Evolutionary conservation across 2,329 filamentous ascomycete species (phyloP).

Genomic region (Verticillium dahliae): DNA sequence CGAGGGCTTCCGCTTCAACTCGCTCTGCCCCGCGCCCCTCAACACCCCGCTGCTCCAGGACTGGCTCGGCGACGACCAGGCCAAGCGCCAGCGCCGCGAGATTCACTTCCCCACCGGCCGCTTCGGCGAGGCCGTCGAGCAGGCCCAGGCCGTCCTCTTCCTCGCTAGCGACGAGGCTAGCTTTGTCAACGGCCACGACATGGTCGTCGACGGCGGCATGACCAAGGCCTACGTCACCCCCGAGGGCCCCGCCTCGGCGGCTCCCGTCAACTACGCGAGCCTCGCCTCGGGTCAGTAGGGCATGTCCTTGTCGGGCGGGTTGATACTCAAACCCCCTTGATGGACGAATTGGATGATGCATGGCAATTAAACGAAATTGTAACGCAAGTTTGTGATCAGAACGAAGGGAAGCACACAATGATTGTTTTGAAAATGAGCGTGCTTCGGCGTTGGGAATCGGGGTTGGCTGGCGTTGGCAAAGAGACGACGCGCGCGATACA

Average conservation of each 20-base stretch:
- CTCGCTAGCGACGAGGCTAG: constrained; percentile 81
- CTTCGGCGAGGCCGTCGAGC: constrained; percentile 90
- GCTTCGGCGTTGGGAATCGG: not conserved
- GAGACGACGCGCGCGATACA: not conserved
- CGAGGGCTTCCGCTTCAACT: constrained; percentile 85
- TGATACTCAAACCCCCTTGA: not conserved
- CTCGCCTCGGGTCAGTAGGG: not conserved
- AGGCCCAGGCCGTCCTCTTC: constrained; percentile 84
- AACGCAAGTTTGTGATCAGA: not conserved
- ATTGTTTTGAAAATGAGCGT: not conserved
- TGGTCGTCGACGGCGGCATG: constrained; percentile 94
- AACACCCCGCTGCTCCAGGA: constrained; percentile 91
- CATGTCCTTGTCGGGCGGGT: not conserved
- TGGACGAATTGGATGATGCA: not conserved
- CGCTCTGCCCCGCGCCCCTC: constrained; percentile 80
- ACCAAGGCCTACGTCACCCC: constrained; percentile 80
- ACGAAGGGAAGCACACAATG: not conserved
- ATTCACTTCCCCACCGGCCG: constrained; percentile 84
- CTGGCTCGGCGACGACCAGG: constrained; percentile 82
- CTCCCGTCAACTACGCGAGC: constrained; percentile 54
- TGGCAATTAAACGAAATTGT: not conserved
- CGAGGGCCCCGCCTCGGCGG: constrained; percentile 47
- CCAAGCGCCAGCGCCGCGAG: constrained; percentile 76
- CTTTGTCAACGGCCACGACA: constrained; percentile 87
- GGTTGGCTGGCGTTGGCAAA: not conserved